Conservation (phyloP, 2,329 filamentous ascomycete genomes). For the Decorospora gaudefroyi region DNA sequence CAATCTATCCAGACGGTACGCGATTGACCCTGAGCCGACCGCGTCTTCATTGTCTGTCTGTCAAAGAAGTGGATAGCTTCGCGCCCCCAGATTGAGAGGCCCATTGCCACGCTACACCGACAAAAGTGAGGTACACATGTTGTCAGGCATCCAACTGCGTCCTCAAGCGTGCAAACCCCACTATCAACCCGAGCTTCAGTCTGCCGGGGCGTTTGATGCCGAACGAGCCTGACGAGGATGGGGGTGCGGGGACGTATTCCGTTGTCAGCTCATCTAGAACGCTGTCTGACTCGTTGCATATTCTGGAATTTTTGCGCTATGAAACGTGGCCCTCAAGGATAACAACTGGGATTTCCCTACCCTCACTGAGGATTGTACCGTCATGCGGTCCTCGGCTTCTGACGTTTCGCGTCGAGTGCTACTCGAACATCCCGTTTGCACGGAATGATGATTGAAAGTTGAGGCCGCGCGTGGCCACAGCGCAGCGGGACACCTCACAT, state of each 20-base stretch:
- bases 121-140: slow-evolving; percentile 3
- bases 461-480: slow-evolving; percentile 6
- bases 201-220: slow-evolving; percentile 1
- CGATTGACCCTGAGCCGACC: slow-evolving; percentile 8
- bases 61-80: slow-evolving; percentile 8
- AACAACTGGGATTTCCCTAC: slow-evolving; percentile 18
- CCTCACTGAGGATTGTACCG: slow-evolving; percentile 17
- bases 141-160: neutral
- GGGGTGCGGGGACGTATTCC: slow-evolving; percentile 18
- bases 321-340: slow-evolving; percentile 20
- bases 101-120: slow-evolving; percentile 2
- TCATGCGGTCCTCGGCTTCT: slow-evolving; percentile 15
- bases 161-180: slow-evolving; percentile 10
- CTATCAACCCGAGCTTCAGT: slow-evolving; percentile 3
- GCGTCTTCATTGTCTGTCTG: slow-evolving; percentile 1
- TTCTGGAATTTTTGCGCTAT: slow-evolving; percentile 18
- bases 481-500: neutral
- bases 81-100: neutral
- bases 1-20: slow-evolving; percentile 15
- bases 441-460: neutral
- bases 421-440: slow-evolving; percentile 5
- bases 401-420: slow-evolving; percentile 10
- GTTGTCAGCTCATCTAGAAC: slow-evolving; percentile 28
- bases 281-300: slow-evolving; percentile 28
- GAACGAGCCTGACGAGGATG: slow-evolving; percentile 12